Evolutionary conservation across 2,329 filamentous ascomycete genomes (phyloP), one percentile per base, ranked within the genome.

Genomic region (Alternaria brassicae): DNA sequence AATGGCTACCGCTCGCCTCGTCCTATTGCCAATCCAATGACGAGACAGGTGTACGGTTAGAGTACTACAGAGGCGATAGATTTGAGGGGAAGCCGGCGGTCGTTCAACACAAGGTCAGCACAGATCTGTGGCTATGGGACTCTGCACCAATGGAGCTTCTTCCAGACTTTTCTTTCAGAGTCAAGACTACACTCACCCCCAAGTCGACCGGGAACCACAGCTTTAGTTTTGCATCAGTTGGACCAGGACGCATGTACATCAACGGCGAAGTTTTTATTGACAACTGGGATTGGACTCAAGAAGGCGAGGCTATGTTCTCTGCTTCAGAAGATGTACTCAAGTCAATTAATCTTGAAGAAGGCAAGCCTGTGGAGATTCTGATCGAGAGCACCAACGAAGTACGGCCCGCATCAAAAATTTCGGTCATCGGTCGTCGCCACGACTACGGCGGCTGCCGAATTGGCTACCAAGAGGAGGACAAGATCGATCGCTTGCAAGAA

Each of bases 391-490:
- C 86, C 17, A 89, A 87, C 73, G 88, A 89, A 70, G 83, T 89
- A 28, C 86, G 85, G 23, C 89, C 86, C 4, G 66, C 84, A 36
- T 81, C 81, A 25, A 89, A 89, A 71, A 85, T 88, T 12, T 79
- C 85, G 80, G 72, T 77, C 77, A 70, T 84, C 79, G 74, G 83
- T 77, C 75, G 83, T 82, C 87, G 86, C 7, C 85, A 91, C 73
- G 87, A 87, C 58, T 90, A 90, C 61, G 89, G 89, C 15, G 89
- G 89, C 3, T 90, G 89, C 67, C 85, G 89, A 3, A 88, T 91
- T 50, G 89, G 89, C 0, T 91, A 90, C 73, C 87, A 89, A 71
- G 85, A 90, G 67, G 84, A 89, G 64, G 86, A 88, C 63, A 84
- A 85, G 67, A 87, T 93, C 56, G 79, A 84, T 49, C 83, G 77